phyloP scores from a whole-genome alignment of 768 basidiomycete genomes.

The Leccinum subgranulosum region DNA sequence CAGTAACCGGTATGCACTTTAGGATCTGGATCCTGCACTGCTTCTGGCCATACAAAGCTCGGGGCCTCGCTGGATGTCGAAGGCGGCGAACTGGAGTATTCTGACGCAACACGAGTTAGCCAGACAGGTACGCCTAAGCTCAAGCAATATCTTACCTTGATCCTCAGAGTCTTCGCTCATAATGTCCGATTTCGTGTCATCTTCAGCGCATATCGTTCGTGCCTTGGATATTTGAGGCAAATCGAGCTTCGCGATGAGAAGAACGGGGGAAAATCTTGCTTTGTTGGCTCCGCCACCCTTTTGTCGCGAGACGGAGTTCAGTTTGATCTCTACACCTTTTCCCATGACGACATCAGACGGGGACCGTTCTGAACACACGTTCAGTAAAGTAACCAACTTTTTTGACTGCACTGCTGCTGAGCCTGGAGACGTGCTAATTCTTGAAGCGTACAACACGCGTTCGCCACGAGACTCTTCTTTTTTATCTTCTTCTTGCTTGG shows the following conservation, averaged over 20 bases:
- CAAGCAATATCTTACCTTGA: conserved; percentile 2
- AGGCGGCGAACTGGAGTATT: conserved; percentile 5
- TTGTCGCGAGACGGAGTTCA: conserved; percentile 31
- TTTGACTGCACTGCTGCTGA: conserved; percentile 33
- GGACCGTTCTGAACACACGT: not conserved
- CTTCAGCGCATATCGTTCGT: not conserved
- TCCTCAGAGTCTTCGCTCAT: conserved; percentile 7
- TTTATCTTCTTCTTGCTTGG: conserved; percentile 62
- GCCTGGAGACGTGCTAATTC: conserved; percentile 52
- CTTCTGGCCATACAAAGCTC: conserved; percentile 14
- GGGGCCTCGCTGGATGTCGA: conserved; percentile 9
- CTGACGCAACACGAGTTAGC: not conserved
- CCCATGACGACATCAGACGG: conserved; percentile 8
- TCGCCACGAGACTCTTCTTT: conserved; percentile 54
- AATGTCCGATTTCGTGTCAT: not conserved
- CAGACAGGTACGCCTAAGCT: not conserved
- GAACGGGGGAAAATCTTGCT: conserved; percentile 1
- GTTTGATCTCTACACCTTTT: conserved; percentile 43
- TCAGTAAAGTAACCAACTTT: conserved; percentile 35
- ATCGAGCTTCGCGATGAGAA: conserved; percentile 22
- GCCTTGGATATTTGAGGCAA: not conserved
- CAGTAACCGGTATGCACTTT: conserved; percentile 21
- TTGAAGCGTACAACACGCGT: conserved; percentile 45
- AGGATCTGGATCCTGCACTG: not conserved
- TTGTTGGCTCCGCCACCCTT: conserved; percentile 10